Conservation (phyloP, 2,329 filamentous ascomycete genomes). For the Penicillium sp. region DNA sequence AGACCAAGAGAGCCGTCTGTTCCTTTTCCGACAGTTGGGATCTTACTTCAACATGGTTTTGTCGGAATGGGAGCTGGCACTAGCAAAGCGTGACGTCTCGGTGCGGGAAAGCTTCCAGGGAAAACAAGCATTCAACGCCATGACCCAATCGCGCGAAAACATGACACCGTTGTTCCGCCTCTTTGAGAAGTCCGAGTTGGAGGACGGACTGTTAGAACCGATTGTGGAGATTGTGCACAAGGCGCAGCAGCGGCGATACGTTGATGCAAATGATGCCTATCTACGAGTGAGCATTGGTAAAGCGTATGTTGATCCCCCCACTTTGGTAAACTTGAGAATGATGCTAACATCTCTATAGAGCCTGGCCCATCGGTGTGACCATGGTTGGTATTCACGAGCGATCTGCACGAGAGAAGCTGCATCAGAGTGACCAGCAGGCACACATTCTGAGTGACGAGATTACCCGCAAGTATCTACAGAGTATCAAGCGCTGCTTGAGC, state of each 20-base stretch:
- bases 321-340: not conserved
- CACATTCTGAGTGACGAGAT: slow-evolving; percentile 97
- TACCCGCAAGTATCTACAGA: slow-evolving; percentile 93
- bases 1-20: slow-evolving; percentile 65
- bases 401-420: slow-evolving; percentile 90
- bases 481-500: slow-evolving; percentile 93
- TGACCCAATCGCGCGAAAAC: slow-evolving; percentile 83
- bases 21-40: slow-evolving; percentile 81
- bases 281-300: slow-evolving; percentile 90
- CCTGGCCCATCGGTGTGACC: slow-evolving; percentile 98
- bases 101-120: slow-evolving; percentile 74
- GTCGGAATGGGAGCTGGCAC: slow-evolving; percentile 77
- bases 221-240: slow-evolving; percentile 89
- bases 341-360: slow-evolving; percentile 45
- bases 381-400: slow-evolving; percentile 99
- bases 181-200: slow-evolving; percentile 77
- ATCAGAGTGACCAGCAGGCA: slow-evolving; percentile 73
- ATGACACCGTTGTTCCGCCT: slow-evolving; percentile 88
- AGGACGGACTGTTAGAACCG: slow-evolving; percentile 75
- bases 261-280: slow-evolving; percentile 95
- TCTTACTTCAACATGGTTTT: slow-evolving; percentile 98
- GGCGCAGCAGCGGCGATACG: slow-evolving; percentile 86
- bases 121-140: slow-evolving; percentile 76
- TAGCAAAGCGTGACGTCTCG: slow-evolving; percentile 59
- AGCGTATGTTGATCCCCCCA: slow-evolving; percentile 51